A percentile compares a stretch with the other conserved stretches of the same genome.
These are phyloP conservation scores for Cercophora scortea DNA, from an alignment of 495 filamentous ascomycete species.

Conservation along the genomic window DNA sequence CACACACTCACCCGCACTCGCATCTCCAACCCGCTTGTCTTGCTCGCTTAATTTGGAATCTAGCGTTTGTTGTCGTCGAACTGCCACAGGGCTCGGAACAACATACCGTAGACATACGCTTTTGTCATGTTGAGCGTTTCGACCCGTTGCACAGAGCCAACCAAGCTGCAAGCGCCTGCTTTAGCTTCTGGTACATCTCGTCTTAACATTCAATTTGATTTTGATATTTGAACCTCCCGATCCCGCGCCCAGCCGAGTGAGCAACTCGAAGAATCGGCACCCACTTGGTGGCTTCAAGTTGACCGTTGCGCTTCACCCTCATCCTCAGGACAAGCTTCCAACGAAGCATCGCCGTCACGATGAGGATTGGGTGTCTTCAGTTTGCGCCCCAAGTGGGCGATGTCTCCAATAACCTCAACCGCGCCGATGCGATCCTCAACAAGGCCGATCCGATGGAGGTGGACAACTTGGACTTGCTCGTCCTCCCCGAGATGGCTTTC, in stretches of 20 bases:
- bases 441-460: conserved; percentile 43
- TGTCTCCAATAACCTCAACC: conserved; percentile 64
- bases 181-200: neutral
- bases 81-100: too few relatives aligned
- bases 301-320: neutral
- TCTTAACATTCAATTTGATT: neutral
- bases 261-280: neutral
- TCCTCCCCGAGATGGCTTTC: conserved; percentile 85
- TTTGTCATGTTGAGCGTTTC: neutral
- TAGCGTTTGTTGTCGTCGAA: too few relatives aligned
- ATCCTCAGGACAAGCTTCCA: neutral
- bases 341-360: conserved; percentile 30
- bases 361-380: conserved; percentile 80
- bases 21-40: too few relatives aligned
- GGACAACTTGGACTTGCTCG: conserved; percentile 60
- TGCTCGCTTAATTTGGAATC: too few relatives aligned
- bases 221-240: neutral
- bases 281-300: neutral
- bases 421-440: conserved; percentile 63
- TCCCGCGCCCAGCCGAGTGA: neutral
- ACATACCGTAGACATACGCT: too few relatives aligned
- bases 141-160: neutral
- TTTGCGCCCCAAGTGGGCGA: conserved; percentile 68
- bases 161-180: neutral
- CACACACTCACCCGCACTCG: too few relatives aligned